Percentiles rank a stretch among this genome's conserved stretches.
These are phyloP conservation scores for Rhizophlyctis rosea DNA, from an alignment of 192 early-diverging fungal species.

Conservation along the genomic window DNA sequence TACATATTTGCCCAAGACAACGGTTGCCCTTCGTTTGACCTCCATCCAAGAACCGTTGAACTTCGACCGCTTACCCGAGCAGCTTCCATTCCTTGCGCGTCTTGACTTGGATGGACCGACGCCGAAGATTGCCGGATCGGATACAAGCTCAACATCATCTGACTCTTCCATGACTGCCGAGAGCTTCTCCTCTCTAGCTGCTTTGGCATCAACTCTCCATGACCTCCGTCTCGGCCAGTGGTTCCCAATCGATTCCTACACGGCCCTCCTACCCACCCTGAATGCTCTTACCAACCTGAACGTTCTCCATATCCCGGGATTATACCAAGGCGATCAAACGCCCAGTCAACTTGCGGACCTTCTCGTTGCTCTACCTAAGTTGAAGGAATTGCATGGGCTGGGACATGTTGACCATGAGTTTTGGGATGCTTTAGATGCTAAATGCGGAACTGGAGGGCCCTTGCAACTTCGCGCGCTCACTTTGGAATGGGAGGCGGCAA, in stretches of 20 bases:
- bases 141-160: neutral
- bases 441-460: neutral
- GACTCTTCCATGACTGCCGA: neutral
- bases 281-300: neutral
- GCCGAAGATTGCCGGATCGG: neutral
- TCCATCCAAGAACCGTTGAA: neutral
- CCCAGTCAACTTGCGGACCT: neutral
- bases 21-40: neutral
- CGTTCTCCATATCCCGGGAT: neutral
- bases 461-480: neutral
- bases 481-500: neutral
- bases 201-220: neutral
- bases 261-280: neutral
- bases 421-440: neutral
- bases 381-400: neutral
- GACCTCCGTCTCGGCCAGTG: neutral
- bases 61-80: neutral
- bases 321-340: slow-evolving; percentile 1
- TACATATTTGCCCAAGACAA: neutral
- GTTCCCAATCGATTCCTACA: neutral
- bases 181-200: neutral
- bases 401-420: neutral
- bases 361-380: neutral
- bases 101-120: neutral
- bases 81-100: neutral